Conservation (phyloP, 2,329 filamentous ascomycete genomes). For the Claviceps arundinis region DNA sequence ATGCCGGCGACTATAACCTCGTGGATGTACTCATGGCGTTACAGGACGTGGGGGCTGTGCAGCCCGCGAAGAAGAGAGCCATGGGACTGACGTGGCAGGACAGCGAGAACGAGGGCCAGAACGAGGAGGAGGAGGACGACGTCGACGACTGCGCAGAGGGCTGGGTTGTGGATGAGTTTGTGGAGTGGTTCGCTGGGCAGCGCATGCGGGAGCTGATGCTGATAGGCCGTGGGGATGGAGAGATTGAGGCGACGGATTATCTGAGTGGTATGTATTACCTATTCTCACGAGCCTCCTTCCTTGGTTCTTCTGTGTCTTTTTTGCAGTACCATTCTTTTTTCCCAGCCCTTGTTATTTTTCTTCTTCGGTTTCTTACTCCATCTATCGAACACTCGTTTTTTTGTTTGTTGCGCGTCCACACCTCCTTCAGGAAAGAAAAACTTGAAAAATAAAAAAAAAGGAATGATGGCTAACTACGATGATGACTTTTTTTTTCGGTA, state of each 20-base stretch:
- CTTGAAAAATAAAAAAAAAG: not conserved
- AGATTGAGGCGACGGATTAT: conserved; percentile 55
- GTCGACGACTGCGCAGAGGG: conserved; percentile 51
- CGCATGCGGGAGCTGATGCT: conserved; percentile 69
- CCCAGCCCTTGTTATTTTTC: too few species aligned
- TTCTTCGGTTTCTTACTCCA: too few species aligned
- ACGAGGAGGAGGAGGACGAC: conserved; percentile 46
- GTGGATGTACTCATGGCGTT: conserved; percentile 78
- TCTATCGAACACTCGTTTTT: too few species aligned
- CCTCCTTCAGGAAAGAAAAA: too few species aligned
- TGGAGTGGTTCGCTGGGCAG: conserved; percentile 64
- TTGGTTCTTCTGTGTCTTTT: not conserved
- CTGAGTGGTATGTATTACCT: conserved; percentile 39
- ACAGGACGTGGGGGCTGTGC: conserved; percentile 63
- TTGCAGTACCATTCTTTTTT: too few species aligned
- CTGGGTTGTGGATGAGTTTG: conserved; percentile 63
- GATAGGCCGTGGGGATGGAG: conserved; percentile 59
- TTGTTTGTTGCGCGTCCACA: too few species aligned
- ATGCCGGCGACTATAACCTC: conserved; percentile 34
- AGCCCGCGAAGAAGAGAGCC: conserved; percentile 47
- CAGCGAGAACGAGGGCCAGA: not conserved
- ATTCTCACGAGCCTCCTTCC: too few species aligned
- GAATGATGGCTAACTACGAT: not conserved
- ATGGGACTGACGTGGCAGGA: conserved; percentile 56
- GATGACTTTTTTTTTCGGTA: too few species aligned